Percentiles rank a stretch among this genome's conserved stretches.
Conservation (phyloP, 257 asterid species). For the Penstemon newberryi region DNA sequence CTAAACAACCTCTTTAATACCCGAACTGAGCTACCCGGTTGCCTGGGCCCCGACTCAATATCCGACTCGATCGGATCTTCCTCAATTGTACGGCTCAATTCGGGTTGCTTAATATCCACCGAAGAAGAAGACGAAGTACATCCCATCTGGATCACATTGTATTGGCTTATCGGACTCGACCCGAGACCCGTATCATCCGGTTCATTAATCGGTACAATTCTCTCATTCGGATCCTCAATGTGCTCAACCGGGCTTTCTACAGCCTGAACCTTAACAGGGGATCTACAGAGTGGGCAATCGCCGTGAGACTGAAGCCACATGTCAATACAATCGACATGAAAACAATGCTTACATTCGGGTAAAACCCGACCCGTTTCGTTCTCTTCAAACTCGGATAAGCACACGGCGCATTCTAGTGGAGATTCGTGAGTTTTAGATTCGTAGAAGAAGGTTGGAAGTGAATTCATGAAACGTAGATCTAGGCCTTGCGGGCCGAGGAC, state of each 20-base stretch:
- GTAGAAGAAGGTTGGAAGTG: constrained; percentile 33
- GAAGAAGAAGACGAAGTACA: background rate
- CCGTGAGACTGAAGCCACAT: constrained; percentile 40
- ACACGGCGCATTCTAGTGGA: constrained; percentile 40
- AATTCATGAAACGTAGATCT: constrained; percentile 19
- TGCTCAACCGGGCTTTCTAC: constrained; percentile 2
- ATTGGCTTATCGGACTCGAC: background rate
- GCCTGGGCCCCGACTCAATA: background rate
- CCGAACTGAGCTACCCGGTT: background rate
- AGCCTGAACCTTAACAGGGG: constrained; percentile 23
- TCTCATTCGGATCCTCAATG: background rate
- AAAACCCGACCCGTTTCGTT: constrained; percentile 37
- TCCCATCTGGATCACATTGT: background rate
- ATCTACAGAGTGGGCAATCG: constrained; percentile 41
- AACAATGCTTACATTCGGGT: constrained; percentile 42
- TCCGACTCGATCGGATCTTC: background rate
- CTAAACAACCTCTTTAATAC: background rate
- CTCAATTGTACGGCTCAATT: background rate
- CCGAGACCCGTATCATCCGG: background rate
- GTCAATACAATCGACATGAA: constrained; percentile 38
- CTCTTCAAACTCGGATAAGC: constrained; percentile 41
- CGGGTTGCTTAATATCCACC: background rate
- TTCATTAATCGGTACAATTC: background rate
- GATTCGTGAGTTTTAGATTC: constrained; percentile 18
- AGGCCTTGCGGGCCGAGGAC: constrained; percentile 25